Conservation (phyloP, 1,284 basidiomycete genomes). For the Cryptococcus floricola region DNA sequence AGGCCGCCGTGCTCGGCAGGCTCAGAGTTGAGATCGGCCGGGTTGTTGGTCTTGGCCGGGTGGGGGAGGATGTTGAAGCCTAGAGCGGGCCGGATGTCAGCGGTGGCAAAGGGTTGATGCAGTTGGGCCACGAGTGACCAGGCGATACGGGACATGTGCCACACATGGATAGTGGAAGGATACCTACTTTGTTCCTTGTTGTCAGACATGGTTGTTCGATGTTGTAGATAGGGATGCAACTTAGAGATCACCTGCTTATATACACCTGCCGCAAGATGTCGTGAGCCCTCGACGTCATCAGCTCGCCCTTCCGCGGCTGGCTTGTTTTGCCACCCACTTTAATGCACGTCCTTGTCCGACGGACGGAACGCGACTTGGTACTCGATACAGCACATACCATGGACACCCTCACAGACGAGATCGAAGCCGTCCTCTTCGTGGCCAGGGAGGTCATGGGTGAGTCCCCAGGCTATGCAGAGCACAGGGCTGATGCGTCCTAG, state of each 20-base stretch:
- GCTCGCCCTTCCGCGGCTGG: neutral
- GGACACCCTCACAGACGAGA: conserved; percentile 44
- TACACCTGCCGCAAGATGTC: neutral
- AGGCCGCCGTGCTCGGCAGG: conserved; percentile 33
- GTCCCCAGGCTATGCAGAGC: conserved; percentile 5
- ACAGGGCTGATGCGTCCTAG: conserved; percentile 16
- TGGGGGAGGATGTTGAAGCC: conserved; percentile 51
- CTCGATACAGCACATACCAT: conserved; percentile 13
- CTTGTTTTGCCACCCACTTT: neutral
- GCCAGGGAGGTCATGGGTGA: conserved; percentile 49
- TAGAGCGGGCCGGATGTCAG: conserved; percentile 2
- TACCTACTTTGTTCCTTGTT: conserved; percentile 37
- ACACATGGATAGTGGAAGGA: neutral
- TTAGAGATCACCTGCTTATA: neutral
- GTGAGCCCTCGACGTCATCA: neutral
- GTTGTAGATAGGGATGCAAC: neutral
- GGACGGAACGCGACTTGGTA: neutral
- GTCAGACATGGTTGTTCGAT: conserved; percentile 12
- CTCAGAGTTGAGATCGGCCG: conserved; percentile 41
- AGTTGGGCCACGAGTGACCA: neutral
- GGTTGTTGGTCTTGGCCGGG: conserved; percentile 51
- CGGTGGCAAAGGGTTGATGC: neutral
- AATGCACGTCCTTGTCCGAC: neutral
- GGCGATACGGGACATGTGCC: neutral
- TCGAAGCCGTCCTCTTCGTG: conserved; percentile 48